A percentile compares a stretch with the other conserved stretches of the same genome.
These are phyloP conservation scores for Pythium volutum DNA, from an alignment of 352 stramenopile species.

Conservation along the genomic window DNA sequence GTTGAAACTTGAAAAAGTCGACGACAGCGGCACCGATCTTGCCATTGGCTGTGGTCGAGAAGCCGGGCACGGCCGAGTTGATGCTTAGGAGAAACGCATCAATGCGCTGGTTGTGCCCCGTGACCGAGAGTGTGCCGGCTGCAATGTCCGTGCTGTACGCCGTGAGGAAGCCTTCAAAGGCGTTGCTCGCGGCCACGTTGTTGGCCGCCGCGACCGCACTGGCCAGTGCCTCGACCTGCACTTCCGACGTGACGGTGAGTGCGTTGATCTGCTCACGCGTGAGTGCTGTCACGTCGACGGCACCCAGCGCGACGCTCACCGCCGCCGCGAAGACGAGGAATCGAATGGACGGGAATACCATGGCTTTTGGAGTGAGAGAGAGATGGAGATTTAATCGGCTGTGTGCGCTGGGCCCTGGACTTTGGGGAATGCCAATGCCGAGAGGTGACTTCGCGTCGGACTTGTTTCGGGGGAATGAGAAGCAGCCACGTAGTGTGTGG, in stretches of 20 bases:
- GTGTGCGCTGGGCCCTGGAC: background rate
- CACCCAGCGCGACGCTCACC: background rate
- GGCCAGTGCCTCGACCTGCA: slow-evolving; percentile 13
- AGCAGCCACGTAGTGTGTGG: background rate
- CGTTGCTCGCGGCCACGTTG: background rate
- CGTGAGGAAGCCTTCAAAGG: background rate
- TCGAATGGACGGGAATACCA: slow-evolving; percentile 4
- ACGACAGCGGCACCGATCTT: background rate
- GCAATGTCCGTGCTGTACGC: background rate
- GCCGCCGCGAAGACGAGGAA: background rate
- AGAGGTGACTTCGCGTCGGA: background rate
- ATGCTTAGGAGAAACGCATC: background rate
- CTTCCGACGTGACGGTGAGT: slow-evolving; percentile 11
- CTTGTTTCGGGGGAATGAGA: background rate
- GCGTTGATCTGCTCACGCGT: slow-evolving; percentile 1
- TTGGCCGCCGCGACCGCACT: background rate
- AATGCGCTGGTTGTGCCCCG: slow-evolving; percentile 2
- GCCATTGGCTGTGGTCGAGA: background rate
- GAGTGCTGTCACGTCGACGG: background rate
- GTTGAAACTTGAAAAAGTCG: slow-evolving; percentile 17
- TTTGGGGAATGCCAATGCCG: background rate
- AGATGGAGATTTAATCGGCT: background rate
- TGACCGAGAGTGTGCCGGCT: background rate
- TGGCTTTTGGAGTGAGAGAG: background rate
- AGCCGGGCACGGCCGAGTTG: background rate